Base-by-base conservation (phyloP, 306 rosid species). In the Ammopiptanthus mongolicus region DNA sequence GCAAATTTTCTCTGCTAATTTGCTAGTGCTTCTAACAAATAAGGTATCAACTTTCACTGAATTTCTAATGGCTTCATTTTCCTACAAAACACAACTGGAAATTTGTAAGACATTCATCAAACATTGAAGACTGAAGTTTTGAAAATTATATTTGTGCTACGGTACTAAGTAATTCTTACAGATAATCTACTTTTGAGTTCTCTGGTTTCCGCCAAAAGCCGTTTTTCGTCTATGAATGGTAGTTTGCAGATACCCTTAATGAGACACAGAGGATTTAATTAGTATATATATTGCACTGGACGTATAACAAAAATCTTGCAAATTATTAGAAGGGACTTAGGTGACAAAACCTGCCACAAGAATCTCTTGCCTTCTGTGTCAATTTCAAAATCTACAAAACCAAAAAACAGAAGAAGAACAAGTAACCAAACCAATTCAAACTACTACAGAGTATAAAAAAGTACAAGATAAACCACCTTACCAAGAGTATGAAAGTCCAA, bases 351-450 rank as follows among this genome's bases (percentile, higher is more conserved):
- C 91, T 87, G 90, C 92, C 87, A 80, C 9, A 15, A 1, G 74
- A 77, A 87, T 10, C 86, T 76, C 76, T 87, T 87, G 56, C 89
- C 90, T 44, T 86, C 95, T 3, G 1, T 37, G 29, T 90, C 92
- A 7, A 86, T 37, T n/a, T 85, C 84, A 65, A 85, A 86, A 61
- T 87, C 90, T 87, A 61, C 4, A 58, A 15, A 46, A 19, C 11
- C 14, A 12, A 75, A 59, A 15, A 55, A 46, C 6, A 10, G 23
- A 15, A 12, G 0, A 39, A 48, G n/a, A 69, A 41, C 2, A 13
- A 29, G 25, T 42, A 3, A 29, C 37, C 9, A 14, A n/a, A 33
- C 39, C 6, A 68, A 29, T 17, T 36, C 22, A 10, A 5, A 29
- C 9, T 5, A 47, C 28, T 6, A 8, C 4, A 62, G 0, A 28